Percentiles rank a stretch among this genome's conserved stretches.
Conservation (phyloP, 306 rosid species). For the Sesbania bispinosa region DNA sequence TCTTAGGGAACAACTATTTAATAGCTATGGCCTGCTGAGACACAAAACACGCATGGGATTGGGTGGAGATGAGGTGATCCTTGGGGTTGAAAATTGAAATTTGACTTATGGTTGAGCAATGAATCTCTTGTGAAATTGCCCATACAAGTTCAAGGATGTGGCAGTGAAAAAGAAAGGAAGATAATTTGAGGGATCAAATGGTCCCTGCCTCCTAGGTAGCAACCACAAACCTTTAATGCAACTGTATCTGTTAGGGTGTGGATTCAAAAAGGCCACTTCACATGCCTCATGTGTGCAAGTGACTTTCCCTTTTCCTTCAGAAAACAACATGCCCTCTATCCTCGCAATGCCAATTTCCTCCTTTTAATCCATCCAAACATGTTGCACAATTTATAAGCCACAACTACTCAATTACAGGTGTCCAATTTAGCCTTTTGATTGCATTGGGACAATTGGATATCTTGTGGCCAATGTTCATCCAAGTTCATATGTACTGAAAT, state of each 20-base stretch:
- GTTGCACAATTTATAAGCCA: slow-evolving; percentile 37
- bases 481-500: neutral
- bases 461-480: slow-evolving; percentile 27
- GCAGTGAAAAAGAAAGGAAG: slow-evolving; percentile 2
- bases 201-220: slow-evolving; percentile 36
- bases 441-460: neutral
- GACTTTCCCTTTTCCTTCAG: slow-evolving; percentile 21
- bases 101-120: neutral
- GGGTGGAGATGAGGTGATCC: neutral
- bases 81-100: neutral
- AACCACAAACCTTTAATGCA: slow-evolving; percentile 40
- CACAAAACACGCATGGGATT: neutral
- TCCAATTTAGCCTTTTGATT: slow-evolving; percentile 15
- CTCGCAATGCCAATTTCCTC: slow-evolving; percentile 21
- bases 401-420: slow-evolving; percentile 50
- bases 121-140: neutral
- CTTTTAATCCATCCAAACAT: slow-evolving; percentile 29
- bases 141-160: neutral
- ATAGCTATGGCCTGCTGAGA: neutral
- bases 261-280: slow-evolving; percentile 32
- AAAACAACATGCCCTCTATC: slow-evolving; percentile 41
- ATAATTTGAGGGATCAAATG: slow-evolving; percentile 14
- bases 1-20: neutral
- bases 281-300: slow-evolving; percentile 45
- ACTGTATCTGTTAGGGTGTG: slow-evolving; percentile 24